Conservation (phyloP, 192 early-diverging fungal species). For the Physocladia obscura region DNA sequence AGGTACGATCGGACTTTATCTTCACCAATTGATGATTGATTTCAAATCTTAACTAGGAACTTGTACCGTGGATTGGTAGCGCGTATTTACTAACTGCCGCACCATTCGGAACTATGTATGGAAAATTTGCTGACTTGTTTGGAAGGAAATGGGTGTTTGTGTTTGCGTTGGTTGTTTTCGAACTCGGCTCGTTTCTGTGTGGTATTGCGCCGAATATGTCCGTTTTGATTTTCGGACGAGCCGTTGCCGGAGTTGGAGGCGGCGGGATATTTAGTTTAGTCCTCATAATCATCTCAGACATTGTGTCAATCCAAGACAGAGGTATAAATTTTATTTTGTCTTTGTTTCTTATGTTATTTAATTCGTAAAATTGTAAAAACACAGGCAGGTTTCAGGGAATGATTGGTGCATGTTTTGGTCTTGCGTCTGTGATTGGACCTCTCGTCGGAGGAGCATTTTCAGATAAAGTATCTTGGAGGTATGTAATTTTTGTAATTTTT, state of each 20-base stretch:
- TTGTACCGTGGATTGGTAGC: too few relatives aligned
- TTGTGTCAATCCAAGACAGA: too few relatives aligned
- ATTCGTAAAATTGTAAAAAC: background rate
- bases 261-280: conserved; percentile 4
- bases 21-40: too few relatives aligned
- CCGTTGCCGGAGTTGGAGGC: too few relatives aligned
- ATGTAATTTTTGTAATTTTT: too few relatives aligned
- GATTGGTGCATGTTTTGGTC: conserved; percentile 69
- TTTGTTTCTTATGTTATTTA: background rate
- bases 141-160: conserved; percentile 54
- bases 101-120: conserved; percentile 51
- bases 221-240: conserved; percentile 66
- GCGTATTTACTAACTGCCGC: background rate
- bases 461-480: conserved; percentile 41
- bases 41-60: too few relatives aligned
- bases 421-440: conserved; percentile 74
- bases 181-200: conserved; percentile 25
- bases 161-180: conserved; percentile 20
- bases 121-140: conserved; percentile 79
- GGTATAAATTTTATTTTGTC: too few relatives aligned
- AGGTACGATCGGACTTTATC: background rate
- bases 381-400: conserved; percentile 65
- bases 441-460: conserved; percentile 80
- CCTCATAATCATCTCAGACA: conserved; percentile 4
- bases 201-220: conserved; percentile 18